Conservation (phyloP, 768 basidiomycete species). For the Lactarius sp. region DNA sequence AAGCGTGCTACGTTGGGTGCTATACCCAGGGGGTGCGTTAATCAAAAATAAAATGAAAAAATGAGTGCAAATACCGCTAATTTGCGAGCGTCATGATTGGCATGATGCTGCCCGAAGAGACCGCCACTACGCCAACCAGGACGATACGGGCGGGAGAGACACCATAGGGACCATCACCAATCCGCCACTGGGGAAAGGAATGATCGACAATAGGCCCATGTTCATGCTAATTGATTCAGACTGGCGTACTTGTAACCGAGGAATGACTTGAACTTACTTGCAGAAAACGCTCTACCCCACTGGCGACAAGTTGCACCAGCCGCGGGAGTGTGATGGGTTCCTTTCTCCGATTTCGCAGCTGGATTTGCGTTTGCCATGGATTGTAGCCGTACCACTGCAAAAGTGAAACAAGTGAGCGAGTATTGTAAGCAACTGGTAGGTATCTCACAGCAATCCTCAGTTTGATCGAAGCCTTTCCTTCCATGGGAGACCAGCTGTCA, state of each 20-base stretch:
- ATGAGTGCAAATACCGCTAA: neutral
- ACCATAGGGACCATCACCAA: constrained; percentile 6
- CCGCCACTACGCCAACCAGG: constrained; percentile 20
- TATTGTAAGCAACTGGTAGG: neutral
- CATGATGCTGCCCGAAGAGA: constrained; percentile 19
- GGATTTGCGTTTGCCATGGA: constrained; percentile 19
- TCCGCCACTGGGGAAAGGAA: constrained; percentile 9
- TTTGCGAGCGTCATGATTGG: constrained; percentile 15
- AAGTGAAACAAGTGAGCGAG: neutral
- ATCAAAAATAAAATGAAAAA: neutral
- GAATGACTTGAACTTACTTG: constrained; percentile 1
- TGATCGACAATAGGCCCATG: constrained; percentile 1
- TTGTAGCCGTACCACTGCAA: constrained; percentile 15
- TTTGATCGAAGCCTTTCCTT: constrained; percentile 17
- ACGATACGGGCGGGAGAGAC: constrained; percentile 13
- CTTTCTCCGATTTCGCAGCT: constrained; percentile 17
- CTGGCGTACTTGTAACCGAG: neutral
- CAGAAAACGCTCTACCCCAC: constrained; percentile 18
- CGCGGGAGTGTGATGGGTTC: constrained; percentile 19
- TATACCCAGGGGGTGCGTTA: neutral
- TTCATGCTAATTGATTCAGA: constrained; percentile 8
- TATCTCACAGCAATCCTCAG: constrained; percentile 18
- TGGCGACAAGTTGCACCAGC: constrained; percentile 18
- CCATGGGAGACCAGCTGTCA: constrained; percentile 13
- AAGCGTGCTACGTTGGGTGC: neutral